Conservation (phyloP, 768 basidiomycete species). For the Calocybe cyanea region DNA sequence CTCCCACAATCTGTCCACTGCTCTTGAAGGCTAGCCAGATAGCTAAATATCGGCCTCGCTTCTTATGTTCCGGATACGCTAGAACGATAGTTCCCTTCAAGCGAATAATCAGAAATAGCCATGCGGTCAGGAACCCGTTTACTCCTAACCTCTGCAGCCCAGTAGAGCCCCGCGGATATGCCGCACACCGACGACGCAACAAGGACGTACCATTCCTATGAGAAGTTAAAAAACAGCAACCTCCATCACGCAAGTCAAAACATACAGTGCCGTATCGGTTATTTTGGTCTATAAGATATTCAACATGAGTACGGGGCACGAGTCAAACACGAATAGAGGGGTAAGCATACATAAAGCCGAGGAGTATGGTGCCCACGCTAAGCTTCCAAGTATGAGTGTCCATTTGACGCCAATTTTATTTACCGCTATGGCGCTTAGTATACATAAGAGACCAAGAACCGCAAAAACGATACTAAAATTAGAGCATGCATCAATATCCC, state of each 20-base stretch:
- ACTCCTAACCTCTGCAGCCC: constrained; percentile 16
- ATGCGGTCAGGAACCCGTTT: not conserved
- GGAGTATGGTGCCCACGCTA: constrained; percentile 15
- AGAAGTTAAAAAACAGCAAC: not conserved
- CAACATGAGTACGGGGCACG: not conserved
- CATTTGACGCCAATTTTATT: constrained; percentile 15
- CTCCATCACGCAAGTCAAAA: not conserved
- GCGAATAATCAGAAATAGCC: not conserved
- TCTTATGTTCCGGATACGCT: constrained; percentile 13
- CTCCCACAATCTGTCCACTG: constrained; percentile 16
- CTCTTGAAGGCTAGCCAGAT: constrained; percentile 13
- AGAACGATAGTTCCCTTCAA: constrained; percentile 11
- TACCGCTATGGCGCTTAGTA: constrained; percentile 14
- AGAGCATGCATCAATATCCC: not conserved
- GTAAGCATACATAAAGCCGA: constrained; percentile 12
- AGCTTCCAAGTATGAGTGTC: constrained; percentile 13
- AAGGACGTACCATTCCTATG: constrained; percentile 16
- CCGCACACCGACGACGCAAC: constrained; percentile 11
- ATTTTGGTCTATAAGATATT: constrained; percentile 14
- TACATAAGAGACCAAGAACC: constrained; percentile 15
- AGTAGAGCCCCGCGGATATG: constrained; percentile 16
- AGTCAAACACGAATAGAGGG: not conserved
- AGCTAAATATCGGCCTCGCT: constrained; percentile 12
- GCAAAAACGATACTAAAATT: constrained; percentile 14
- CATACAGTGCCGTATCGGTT: constrained; percentile 18